Percentiles rank a stretch among this genome's conserved stretches.
Conservation (phyloP, 2,329 filamentous ascomycete species). For the Sporothrix schenckii region DNA sequence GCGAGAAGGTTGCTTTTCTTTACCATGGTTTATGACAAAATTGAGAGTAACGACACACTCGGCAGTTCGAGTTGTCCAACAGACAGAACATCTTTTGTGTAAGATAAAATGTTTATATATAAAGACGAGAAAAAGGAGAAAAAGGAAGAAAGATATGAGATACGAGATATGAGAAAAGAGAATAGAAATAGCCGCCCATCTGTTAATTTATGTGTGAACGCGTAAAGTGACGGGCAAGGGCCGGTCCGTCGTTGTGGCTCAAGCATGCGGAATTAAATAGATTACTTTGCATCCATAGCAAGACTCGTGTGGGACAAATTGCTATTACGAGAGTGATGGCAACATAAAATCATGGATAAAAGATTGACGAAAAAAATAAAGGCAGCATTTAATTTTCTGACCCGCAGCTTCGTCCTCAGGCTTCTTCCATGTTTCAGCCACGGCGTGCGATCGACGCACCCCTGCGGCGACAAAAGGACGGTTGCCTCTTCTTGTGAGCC, state of each 20-base stretch:
- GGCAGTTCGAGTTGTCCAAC: slow-evolving; percentile 3
- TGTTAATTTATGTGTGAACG: slow-evolving; percentile 3
- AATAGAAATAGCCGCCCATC: background rate
- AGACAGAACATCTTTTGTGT: background rate
- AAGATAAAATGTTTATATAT: background rate
- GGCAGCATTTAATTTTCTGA: background rate
- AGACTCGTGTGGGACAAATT: background rate
- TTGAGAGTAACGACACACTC: background rate
- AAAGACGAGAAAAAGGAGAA: background rate
- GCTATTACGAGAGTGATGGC: background rate
- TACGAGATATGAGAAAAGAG: no score
- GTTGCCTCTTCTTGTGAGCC: background rate
- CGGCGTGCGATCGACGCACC: slow-evolving; percentile 19
- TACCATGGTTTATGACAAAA: background rate
- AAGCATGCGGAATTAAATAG: background rate
- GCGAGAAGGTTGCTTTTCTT: background rate
- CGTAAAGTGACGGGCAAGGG: background rate
- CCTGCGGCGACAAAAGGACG: slow-evolving; percentile 1
- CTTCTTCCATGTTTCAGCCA: slow-evolving; percentile 23
- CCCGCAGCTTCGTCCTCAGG: background rate
- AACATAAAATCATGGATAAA: background rate
- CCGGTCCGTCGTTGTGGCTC: background rate
- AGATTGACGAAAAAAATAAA: background rate
- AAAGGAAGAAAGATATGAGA: no score
- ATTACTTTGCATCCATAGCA: background rate